These are phyloP conservation scores for Monosporozyma aerobia DNA, from an alignment of 805 yeast genomes.

Conservation along the genomic window DNA sequence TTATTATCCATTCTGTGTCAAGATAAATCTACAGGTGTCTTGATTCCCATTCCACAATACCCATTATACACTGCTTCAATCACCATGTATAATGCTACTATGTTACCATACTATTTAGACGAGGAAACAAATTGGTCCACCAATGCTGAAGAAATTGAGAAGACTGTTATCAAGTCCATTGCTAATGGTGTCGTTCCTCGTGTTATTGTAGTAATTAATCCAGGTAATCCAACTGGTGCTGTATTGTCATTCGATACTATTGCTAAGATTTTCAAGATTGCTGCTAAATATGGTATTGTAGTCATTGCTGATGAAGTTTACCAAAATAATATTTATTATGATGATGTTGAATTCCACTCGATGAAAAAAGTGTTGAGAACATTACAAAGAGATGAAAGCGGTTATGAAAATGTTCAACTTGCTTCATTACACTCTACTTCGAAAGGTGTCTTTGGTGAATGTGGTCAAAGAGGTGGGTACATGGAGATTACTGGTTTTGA, in stretches of 20 bases:
- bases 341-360: conserved; percentile 67
- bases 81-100: conserved; percentile 67
- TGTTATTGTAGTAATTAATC: conserved; percentile 86
- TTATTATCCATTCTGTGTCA: conserved; percentile 60
- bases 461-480: conserved; percentile 99
- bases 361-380: conserved; percentile 68
- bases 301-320: conserved; percentile 96
- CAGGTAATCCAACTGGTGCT: conserved; percentile 98
- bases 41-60: conserved; percentile 96
- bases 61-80: conserved; percentile 92
- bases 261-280: conserved; percentile 59
- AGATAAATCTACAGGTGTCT: conserved; percentile 60
- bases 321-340: conserved; percentile 74
- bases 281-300: conserved; percentile 77
- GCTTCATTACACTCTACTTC: conserved; percentile 96
- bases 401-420: conserved; percentile 67
- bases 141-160: conserved; percentile 53
- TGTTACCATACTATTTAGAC: conserved; percentile 77
- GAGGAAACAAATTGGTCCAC: conserved; percentile 82
- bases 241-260: conserved; percentile 58
- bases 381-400: conserved; percentile 40
- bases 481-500: conserved; percentile 85
- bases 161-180: conserved; percentile 39
- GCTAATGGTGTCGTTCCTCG: conserved; percentile 53
- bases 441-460: conserved; percentile 94